phyloP scores from a whole-genome alignment of 2,329 filamentous ascomycete species.

The Aspergillus sp. region DNA sequence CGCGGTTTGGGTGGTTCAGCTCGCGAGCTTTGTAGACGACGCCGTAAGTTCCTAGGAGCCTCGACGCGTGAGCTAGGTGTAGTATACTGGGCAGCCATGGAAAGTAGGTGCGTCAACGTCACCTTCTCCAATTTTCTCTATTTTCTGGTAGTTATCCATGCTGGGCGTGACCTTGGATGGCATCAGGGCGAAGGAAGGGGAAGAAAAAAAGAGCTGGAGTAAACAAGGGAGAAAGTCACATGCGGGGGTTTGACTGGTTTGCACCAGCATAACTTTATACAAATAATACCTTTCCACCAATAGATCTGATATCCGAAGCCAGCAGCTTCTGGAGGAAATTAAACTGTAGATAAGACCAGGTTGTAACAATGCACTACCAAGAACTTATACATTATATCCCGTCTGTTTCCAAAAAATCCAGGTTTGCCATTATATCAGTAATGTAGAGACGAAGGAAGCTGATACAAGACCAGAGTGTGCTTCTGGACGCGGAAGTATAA shows the following conservation, averaged over 20 bases:
- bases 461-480: too few relatives aligned
- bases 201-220: not conserved
- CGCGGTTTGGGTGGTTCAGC: slow-evolving; percentile 75
- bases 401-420: too few relatives aligned
- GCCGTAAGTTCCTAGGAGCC: slow-evolving; percentile 75
- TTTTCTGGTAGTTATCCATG: slow-evolving; percentile 96
- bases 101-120: slow-evolving; percentile 28
- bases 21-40: slow-evolving; percentile 94
- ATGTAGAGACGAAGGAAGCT: too few relatives aligned
- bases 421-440: too few relatives aligned
- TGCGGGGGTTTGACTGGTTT: not conserved
- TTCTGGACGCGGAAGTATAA: too few relatives aligned
- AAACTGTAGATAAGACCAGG: too few relatives aligned
- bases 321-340: too few relatives aligned
- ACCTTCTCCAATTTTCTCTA: slow-evolving; percentile 97
- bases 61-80: not conserved
- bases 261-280: not conserved
- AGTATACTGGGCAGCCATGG: not conserved
- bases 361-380: too few relatives aligned
- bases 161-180: slow-evolving; percentile 10
- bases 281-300: too few relatives aligned
- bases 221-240: not conserved
- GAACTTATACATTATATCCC: too few relatives aligned
- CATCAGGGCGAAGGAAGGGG: not conserved
- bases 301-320: too few relatives aligned